Evolutionary conservation across 257 asterid species (phyloP), one percentile per base, ranked within the genome.

Genomic region (Nicotiana tomentosiformis): DNA sequence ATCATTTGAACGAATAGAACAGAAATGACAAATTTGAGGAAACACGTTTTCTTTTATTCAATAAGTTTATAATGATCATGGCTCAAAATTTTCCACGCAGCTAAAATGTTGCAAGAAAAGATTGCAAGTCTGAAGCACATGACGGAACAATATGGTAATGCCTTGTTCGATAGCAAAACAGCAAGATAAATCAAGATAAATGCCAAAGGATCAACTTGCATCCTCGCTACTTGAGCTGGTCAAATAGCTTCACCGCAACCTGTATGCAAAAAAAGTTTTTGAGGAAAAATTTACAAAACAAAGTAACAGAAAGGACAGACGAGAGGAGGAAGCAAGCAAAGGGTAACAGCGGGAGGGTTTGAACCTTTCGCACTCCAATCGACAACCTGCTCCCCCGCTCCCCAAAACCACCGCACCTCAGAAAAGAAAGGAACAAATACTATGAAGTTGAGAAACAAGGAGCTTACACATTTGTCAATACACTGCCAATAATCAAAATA

Each of bases 401-500:
- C 57, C 57, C 17, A 51, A 51, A 51, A 51, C 15, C 11, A 43
- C 49, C 10, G 49, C 49, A 43, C 11, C 49, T 43, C 49, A 53
- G 2, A 53, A 51, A 51, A 12, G 17, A 51, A 51, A 51, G 17
- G 23, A 10, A 66, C 29, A 53, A 32, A 43, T 1, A 29, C 29
- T 7, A 72, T 33, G 14, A 66, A 66, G 16, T 16, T 17, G 29
- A 12, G 30, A 39, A 51, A 4, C 17, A 65, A 15, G 12, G 26
- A 51, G 57, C 89, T 83, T 86, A 84, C 89, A 26, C 85, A 86
- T 77, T 60, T 77, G 77, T 87, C 90, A 15, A 87, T 67, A 67
- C 90, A 85, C 1, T 29, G 77, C 87, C 88, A 85, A 77, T 85
- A 87, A 66, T 87, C 90, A 81, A 87, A 87, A 80, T 85, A 87